phyloP scores from a whole-genome alignment of 2,329 filamentous ascomycete genomes.

The Xenoacremonium recifei region DNA sequence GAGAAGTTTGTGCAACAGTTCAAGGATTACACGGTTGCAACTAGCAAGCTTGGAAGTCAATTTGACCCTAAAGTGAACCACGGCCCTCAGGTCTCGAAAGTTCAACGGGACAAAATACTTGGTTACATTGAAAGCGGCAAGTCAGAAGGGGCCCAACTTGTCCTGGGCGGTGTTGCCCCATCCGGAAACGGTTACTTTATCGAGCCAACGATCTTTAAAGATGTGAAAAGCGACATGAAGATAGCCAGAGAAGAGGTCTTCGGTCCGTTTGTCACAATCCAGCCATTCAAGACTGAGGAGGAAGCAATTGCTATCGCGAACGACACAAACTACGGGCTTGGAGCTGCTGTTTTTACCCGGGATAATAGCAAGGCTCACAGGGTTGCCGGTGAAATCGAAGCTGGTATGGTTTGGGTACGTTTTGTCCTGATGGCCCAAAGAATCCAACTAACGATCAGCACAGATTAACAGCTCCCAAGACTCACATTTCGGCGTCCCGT shows the following conservation, averaged over 20 bases:
- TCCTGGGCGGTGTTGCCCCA: slow-evolving; percentile 27
- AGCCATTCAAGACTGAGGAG: slow-evolving; percentile 12
- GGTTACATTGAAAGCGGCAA: slow-evolving; percentile 65
- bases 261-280: slow-evolving; percentile 17
- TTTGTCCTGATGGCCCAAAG: too few relatives aligned
- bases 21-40: slow-evolving; percentile 38
- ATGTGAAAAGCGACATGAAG: slow-evolving; percentile 16
- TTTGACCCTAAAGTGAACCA: slow-evolving; percentile 62
- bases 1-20: slow-evolving; percentile 59
- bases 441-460: too few relatives aligned
- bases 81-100: slow-evolving; percentile 62
- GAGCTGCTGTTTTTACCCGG: slow-evolving; percentile 51
- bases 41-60: slow-evolving; percentile 58
- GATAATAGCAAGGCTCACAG: slow-evolving; percentile 39
- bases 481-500: slow-evolving; percentile 17
- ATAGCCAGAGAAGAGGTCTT: slow-evolving; percentile 21
- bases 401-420: slow-evolving; percentile 45
- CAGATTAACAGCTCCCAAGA: slow-evolving; percentile 28
- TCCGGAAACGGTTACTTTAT: slow-evolving; percentile 19
- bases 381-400: slow-evolving; percentile 46
- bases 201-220: slow-evolving; percentile 18
- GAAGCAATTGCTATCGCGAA: slow-evolving; percentile 19
- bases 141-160: slow-evolving; percentile 56
- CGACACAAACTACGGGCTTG: slow-evolving; percentile 50
- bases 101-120: slow-evolving; percentile 62